Evolutionary conservation across 768 basidiomycete genomes (phyloP), one percentile per base, ranked within the genome.

Genomic region (Lanmaoa rubissima): DNA sequence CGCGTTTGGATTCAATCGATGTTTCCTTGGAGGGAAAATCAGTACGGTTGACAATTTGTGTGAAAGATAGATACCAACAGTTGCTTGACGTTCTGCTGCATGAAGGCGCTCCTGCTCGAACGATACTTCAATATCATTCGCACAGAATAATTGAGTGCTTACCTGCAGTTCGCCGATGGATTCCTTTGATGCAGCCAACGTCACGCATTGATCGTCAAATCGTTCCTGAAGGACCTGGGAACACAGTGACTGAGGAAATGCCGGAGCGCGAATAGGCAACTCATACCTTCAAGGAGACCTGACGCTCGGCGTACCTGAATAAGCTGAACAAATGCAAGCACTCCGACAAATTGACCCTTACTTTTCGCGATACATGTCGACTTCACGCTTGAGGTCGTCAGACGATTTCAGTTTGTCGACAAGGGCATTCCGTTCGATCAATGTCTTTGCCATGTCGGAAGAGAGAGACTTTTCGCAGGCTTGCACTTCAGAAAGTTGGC

Each of bases 181-280:
- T 57, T 87, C 84, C 61, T 82, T 83, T 8, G 81, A 77, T 24
- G 85, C 67, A 26, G 78, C 75, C 46, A 85, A 68, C 2, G 82
- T 80, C 7, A 81, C 70, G 1, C 76, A 67, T 59, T 86, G 84
- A 16, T 83, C 78, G 13, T 87, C 85, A 51, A 81, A 82, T 26
- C 84, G 78, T 52, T 87, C 84, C 63, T 86, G 80, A 16, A 85
- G 71, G 38, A 76, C 68, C 78, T 83, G 57, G 19, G 44, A 36
- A 32, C 2, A n/a, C 26, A 13, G 3, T 57, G 41, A 32, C 10
- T 54, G 54, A 32, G 19, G 47, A 51, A 19, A 28, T n/a, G 1
- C 34, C 11, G 19, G 7, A 14, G 19, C 9, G 47, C 21, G 19
- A n/a, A 41, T 13, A 43, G 11, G 17, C 17, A 19, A 53, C 8